Conservation (phyloP, 2,329 filamentous ascomycete genomes). For the Sporothrix phasma region DNA sequence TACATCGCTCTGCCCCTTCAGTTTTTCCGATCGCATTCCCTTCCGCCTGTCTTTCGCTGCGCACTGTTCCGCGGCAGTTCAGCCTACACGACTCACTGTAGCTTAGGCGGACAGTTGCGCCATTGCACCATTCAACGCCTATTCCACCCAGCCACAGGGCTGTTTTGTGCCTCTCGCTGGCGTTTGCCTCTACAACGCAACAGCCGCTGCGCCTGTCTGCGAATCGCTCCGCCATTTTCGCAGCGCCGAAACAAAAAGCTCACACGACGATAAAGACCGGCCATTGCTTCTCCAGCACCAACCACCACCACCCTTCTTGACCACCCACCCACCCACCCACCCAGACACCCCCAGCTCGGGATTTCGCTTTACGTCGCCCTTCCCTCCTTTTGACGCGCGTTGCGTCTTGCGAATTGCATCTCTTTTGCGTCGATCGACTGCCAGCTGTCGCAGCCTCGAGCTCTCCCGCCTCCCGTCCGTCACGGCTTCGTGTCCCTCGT, state of each 20-base stretch:
- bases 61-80: slow-evolving; percentile 6
- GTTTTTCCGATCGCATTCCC: slow-evolving; percentile 11
- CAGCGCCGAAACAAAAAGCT: not conserved
- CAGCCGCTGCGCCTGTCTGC: not conserved
- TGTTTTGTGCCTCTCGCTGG: not conserved
- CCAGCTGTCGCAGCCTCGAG: not conserved
- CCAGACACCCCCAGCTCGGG: not conserved
- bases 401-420: not conserved
- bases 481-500: not conserved
- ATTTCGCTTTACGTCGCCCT: not conserved
- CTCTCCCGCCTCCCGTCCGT: not conserved
- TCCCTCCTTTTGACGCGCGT: not conserved
- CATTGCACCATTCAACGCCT: too few relatives aligned
- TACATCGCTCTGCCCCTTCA: not conserved
- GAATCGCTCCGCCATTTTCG: not conserved
- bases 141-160: not conserved
- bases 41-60: not conserved
- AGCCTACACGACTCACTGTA: too few relatives aligned
- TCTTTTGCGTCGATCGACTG: not conserved
- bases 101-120: too few relatives aligned
- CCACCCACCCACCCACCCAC: not conserved
- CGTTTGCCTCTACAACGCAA: not conserved
- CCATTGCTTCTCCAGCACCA: not conserved
- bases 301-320: not conserved
- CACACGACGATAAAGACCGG: not conserved